A percentile compares a stretch with the other conserved stretches of the same genome.
Evolutionary conservation across 495 filamentous ascomycete species (phyloP).

Genomic region (Aspergillus indologenus): DNA sequence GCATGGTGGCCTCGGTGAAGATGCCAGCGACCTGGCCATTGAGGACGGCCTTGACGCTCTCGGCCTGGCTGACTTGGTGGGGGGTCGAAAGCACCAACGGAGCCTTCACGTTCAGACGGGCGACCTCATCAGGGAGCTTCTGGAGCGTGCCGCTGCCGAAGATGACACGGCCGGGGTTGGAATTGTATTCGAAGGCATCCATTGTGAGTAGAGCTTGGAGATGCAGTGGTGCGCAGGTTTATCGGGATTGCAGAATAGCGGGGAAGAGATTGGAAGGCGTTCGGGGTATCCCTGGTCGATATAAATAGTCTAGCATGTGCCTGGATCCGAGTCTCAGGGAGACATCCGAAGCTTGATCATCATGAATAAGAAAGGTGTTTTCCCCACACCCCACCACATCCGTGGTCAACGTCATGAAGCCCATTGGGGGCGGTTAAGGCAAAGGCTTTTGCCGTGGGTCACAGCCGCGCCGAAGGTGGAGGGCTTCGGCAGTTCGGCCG

Average conservation of each 20-base stretch:
- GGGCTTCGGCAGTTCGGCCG: slow-evolving; percentile 26
- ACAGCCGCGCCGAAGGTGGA: slow-evolving; percentile 20
- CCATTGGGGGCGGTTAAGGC: slow-evolving; percentile 7
- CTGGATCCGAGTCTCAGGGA: not conserved
- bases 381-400: slow-evolving; percentile 34
- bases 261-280: not conserved
- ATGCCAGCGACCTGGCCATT: slow-evolving; percentile 52
- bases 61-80: slow-evolving; percentile 52
- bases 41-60: slow-evolving; percentile 47
- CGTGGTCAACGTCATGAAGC: slow-evolving; percentile 17
- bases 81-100: slow-evolving; percentile 61
- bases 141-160: slow-evolving; percentile 61
- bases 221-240: not conserved
- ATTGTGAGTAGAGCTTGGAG: slow-evolving; percentile 30
- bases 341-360: slow-evolving; percentile 20
- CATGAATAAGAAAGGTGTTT: slow-evolving; percentile 26
- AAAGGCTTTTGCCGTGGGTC: slow-evolving; percentile 29
- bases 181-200: slow-evolving; percentile 61
- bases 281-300: slow-evolving; percentile 6
- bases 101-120: slow-evolving; percentile 49
- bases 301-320: not conserved
- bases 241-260: not conserved
- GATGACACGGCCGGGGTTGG: slow-evolving; percentile 57
- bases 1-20: slow-evolving; percentile 65
- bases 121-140: slow-evolving; percentile 58